A percentile compares a stretch with the other conserved stretches of the same genome.
Conservation (phyloP, 441 rosid genomes). For the Mallotus japonicus region DNA sequence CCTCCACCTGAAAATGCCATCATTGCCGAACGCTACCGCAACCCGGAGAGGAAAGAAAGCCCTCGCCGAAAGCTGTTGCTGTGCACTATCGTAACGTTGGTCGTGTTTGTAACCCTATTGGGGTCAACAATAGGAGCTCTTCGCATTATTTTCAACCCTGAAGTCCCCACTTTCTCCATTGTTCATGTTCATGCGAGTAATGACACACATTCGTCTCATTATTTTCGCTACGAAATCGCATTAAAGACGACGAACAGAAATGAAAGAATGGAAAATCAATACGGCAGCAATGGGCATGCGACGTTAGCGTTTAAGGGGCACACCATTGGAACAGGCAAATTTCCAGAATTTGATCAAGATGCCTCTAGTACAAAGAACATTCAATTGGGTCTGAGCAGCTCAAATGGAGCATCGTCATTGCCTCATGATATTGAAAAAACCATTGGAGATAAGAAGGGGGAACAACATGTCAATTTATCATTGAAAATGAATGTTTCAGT, state of each 20-base stretch:
- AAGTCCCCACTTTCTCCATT: conserved; percentile 28
- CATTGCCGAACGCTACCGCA: conserved; percentile 26
- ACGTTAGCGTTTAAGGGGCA: conserved; percentile 16
- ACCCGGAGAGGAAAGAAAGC: neutral
- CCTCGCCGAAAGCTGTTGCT: neutral
- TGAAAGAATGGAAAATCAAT: conserved; percentile 12
- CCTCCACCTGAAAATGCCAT: conserved; percentile 38
- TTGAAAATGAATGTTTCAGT: conserved; percentile 25
- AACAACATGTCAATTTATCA: conserved; percentile 24
- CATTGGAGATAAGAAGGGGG: conserved; percentile 20
- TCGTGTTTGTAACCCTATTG: conserved; percentile 8
- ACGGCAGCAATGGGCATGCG: conserved; percentile 19
- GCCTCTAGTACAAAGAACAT: conserved; percentile 10
- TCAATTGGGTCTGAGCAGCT: conserved; percentile 3
- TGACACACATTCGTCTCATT: neutral
- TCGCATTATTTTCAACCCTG: conserved; percentile 16
- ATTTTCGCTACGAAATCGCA: conserved; percentile 4
- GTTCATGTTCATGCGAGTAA: conserved; percentile 16
- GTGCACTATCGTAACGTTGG: conserved; percentile 14
- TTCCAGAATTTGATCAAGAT: conserved; percentile 24
- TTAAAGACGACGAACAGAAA: conserved; percentile 30
- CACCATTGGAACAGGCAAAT: conserved; percentile 27
- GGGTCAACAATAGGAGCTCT: conserved; percentile 5
- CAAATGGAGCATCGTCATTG: neutral
- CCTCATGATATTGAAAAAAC: conserved; percentile 25